phyloP scores from a whole-genome alignment of 2,329 filamentous ascomycete genomes.

The Diplodia mutila region DNA sequence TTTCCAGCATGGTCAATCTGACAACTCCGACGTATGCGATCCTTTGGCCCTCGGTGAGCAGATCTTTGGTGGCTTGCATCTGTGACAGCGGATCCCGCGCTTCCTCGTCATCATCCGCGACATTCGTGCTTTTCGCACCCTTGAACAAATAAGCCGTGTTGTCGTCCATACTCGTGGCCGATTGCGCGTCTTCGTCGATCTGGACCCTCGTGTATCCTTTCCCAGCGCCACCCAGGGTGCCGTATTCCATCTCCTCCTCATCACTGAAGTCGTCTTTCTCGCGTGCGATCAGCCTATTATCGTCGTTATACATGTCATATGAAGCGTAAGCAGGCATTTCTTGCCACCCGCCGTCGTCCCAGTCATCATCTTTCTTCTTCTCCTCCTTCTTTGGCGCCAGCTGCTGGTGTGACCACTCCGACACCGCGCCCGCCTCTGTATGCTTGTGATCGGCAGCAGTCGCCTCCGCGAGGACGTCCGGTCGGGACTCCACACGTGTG shows the following conservation, averaged over 20 bases:
- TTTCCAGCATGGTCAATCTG: conserved; percentile 75
- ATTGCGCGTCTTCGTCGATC: conserved; percentile 91
- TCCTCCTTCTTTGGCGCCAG: conserved; percentile 52
- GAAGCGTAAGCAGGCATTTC: conserved; percentile 91
- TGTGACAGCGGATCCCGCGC: conserved; percentile 80
- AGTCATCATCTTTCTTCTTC: conserved; percentile 58
- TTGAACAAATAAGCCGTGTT: conserved; percentile 93
- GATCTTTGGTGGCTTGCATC: conserved; percentile 92
- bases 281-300: conserved; percentile 81
- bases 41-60: conserved; percentile 91
- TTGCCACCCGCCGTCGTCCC: conserved; percentile 78
- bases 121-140: conserved; percentile 56
- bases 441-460: conserved; percentile 1
- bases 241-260: conserved; percentile 70
- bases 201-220: conserved; percentile 96
- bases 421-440: conserved; percentile 49
- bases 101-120: conserved; percentile 75
- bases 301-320: conserved; percentile 95
- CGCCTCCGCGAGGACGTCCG: conserved; percentile 15
- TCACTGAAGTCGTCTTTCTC: conserved; percentile 69
- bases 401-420: conserved; percentile 91
- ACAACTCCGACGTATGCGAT: conserved; percentile 95
- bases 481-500: neutral
- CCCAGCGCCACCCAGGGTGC: conserved; percentile 81
- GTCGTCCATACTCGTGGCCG: conserved; percentile 94